Percentiles rank a stretch among this genome's conserved stretches.
These are phyloP conservation scores for Schizophyllum amplum DNA, from an alignment of 1,284 basidiomycete species.

Conservation along the genomic window DNA sequence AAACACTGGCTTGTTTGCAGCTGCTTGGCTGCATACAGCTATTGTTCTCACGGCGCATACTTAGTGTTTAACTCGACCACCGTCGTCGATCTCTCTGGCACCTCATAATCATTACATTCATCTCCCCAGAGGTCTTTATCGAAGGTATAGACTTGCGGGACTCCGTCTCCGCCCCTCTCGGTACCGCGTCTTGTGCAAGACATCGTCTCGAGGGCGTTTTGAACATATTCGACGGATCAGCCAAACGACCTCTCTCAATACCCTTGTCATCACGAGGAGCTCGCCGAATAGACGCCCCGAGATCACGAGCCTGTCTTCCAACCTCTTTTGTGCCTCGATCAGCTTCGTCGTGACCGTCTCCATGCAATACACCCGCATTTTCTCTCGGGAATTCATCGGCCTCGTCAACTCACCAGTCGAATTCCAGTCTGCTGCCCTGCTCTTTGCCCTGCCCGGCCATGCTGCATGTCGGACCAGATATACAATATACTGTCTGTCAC, in stretches of 20 bases:
- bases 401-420: background rate
- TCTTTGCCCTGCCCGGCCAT: too few species aligned
- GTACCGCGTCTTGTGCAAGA: too few species aligned
- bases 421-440: background rate
- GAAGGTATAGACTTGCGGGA: too few species aligned
- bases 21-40: background rate
- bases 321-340: background rate
- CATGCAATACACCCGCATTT: background rate
- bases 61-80: background rate
- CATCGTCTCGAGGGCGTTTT: too few species aligned
- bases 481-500: background rate
- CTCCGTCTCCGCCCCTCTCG: too few species aligned
- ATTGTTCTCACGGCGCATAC: background rate
- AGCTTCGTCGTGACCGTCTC: background rate
- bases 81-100: background rate
- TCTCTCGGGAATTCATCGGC: background rate
- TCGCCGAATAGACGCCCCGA: background rate
- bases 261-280: too few species aligned
- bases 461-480: too few species aligned
- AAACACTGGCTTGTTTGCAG: background rate
- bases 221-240: too few species aligned
- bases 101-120: background rate
- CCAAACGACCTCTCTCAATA: too few species aligned
- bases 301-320: background rate
- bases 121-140: too few species aligned